These are phyloP conservation scores for Clonostachys byssicola DNA, from an alignment of 2,329 filamentous ascomycete genomes.

Conservation along the genomic window DNA sequence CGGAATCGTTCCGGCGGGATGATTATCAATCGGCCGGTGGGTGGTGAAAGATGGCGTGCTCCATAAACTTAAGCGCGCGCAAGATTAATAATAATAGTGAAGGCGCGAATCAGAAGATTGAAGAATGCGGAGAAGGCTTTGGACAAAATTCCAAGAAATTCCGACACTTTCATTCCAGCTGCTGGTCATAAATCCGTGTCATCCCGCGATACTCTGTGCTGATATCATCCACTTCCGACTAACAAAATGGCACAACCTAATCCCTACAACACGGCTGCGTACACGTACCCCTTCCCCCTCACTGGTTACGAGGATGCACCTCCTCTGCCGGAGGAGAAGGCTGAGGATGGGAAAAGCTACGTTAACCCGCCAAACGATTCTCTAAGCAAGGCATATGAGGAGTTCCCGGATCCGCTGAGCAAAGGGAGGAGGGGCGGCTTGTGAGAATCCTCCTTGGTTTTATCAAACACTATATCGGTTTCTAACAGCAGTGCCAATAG, in stretches of 20 bases:
- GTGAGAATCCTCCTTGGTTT: conserved; percentile 23
- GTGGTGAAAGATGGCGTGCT: no score
- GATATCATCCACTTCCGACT: not conserved
- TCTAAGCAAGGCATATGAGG: conserved; percentile 64
- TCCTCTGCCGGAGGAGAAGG: conserved; percentile 52
- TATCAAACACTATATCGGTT: no score
- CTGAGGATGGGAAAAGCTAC: conserved; percentile 73
- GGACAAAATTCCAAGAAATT: no score
- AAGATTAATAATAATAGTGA: no score
- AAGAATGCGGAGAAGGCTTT: no score
- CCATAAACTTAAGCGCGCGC: no score
- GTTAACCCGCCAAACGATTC: conserved; percentile 59
- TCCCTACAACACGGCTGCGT: conserved; percentile 8
- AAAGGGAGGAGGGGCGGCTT: conserved; percentile 69
- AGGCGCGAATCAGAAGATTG: no score
- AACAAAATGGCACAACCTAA: not conserved
- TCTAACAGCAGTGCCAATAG: conserved; percentile 20
- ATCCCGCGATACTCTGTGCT: no score
- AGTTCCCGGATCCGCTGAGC: conserved; percentile 64
- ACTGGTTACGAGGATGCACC: conserved; percentile 52
- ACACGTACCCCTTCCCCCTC: conserved; percentile 52
- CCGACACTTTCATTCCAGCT: no score
- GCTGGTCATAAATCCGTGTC: no score
- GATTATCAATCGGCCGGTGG: no score
- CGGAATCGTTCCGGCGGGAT: no score